Conservation (phyloP, 805 yeast genomes). For the Barnettozyma populi region DNA sequence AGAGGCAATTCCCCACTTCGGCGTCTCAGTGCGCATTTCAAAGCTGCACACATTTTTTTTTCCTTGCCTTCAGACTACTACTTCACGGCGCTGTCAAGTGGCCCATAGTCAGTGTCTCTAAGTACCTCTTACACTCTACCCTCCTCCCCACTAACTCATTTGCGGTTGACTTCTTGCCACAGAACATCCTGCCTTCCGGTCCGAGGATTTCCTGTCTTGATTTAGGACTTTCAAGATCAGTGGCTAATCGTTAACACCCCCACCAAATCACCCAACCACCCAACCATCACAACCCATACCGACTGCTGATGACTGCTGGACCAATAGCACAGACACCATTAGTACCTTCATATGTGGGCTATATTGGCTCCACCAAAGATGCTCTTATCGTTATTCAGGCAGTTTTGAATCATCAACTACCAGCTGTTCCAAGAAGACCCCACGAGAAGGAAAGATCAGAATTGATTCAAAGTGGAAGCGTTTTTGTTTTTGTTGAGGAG, state of each 20-base stretch:
- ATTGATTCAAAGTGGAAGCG: slow-evolving; percentile 69
- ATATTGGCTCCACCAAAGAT: slow-evolving; percentile 75
- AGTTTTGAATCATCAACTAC: slow-evolving; percentile 54
- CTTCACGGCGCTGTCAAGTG: background rate
- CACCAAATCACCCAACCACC: background rate
- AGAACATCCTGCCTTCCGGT: background rate
- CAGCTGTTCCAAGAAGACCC: slow-evolving; percentile 70
- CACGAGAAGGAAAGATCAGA: slow-evolving; percentile 67
- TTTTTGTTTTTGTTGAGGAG: slow-evolving; percentile 82
- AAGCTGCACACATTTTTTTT: background rate
- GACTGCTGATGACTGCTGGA: background rate
- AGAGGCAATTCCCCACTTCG: background rate
- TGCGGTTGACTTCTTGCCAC: background rate
- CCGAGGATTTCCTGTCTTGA: background rate
- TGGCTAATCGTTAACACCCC: background rate
- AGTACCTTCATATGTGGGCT: slow-evolving; percentile 36
- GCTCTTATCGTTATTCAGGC: slow-evolving; percentile 80
- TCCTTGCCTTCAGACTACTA: background rate
- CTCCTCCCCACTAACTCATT: background rate
- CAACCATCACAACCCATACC: no score
- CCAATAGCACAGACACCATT: slow-evolving; percentile 6
- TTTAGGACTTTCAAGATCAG: background rate
- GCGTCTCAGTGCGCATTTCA: background rate
- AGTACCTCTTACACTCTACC: background rate
- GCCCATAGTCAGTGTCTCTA: background rate